A percentile compares a stretch with the other conserved stretches of the same genome.
Conservation (phyloP, 2,329 filamentous ascomycete genomes). For the Conoideocrella luteorostrata region DNA sequence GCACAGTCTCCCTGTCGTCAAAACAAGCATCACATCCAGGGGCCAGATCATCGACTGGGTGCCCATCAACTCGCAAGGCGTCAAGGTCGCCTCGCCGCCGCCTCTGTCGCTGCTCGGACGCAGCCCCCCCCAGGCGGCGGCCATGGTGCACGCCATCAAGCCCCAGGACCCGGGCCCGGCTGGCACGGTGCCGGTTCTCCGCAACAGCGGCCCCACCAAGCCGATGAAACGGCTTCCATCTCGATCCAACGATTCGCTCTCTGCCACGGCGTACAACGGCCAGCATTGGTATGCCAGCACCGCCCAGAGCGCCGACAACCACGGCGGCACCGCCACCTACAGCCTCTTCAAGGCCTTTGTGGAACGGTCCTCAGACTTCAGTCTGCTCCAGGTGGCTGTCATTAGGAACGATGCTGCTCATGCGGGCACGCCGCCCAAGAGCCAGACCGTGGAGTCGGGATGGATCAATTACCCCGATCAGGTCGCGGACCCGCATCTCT, state of each 20-base stretch:
- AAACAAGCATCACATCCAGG: constrained; percentile 8
- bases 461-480: constrained; percentile 16
- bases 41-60: constrained; percentile 17
- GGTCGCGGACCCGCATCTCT: constrained; percentile 11
- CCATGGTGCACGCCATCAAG: constrained; percentile 4
- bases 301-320: constrained; percentile 8
- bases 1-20: constrained; percentile 10
- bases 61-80: constrained; percentile 11
- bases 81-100: constrained; percentile 8
- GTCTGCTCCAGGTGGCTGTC: constrained; percentile 15
- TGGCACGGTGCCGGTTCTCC: constrained; percentile 15
- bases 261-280: constrained; percentile 11
- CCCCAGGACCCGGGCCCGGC: constrained; percentile 10
- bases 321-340: constrained; percentile 12
- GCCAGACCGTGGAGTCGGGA: constrained; percentile 16
- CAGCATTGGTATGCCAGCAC: constrained; percentile 16
- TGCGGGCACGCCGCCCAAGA: constrained; percentile 6
- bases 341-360: constrained; percentile 14
- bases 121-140: background rate
- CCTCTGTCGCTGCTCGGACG: constrained; percentile 1
- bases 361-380: constrained; percentile 12
- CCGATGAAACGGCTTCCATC: constrained; percentile 12
- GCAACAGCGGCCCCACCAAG: constrained; percentile 4
- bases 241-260: no score
- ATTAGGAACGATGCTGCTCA: constrained; percentile 10